phyloP scores from a whole-genome alignment of 768 basidiomycete species.

The Lactifluus echinatus region DNA sequence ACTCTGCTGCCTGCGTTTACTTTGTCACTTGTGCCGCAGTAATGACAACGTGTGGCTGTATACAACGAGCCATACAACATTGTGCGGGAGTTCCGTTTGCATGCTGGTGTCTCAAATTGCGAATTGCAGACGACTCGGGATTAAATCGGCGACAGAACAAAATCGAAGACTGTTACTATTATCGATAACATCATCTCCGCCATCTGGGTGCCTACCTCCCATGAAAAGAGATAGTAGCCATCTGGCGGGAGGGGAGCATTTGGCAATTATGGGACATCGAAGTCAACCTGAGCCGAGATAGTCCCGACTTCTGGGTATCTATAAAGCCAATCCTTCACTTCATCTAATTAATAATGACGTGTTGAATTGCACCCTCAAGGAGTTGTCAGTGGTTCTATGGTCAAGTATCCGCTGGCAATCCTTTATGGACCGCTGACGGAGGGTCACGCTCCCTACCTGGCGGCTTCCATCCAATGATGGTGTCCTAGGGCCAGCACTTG shows the following conservation, averaged over 20 bases:
- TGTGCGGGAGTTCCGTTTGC: conserved; percentile 37
- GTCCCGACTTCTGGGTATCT: conserved; percentile 74
- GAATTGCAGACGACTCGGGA: conserved; percentile 11
- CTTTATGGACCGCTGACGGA: conserved; percentile 74
- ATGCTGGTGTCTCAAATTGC: conserved; percentile 28
- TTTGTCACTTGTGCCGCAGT: conserved; percentile 29
- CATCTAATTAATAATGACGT: no score
- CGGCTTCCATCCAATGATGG: background rate
- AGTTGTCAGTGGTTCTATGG: conserved; percentile 81
- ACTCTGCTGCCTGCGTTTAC: background rate
- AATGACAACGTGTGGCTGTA: conserved; percentile 48
- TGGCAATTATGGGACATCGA: no score
- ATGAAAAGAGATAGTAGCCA: conserved; percentile 58
- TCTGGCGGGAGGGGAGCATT: conserved; percentile 60
- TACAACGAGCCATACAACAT: conserved; percentile 43
- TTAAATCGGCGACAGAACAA: conserved; percentile 18
- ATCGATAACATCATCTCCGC: conserved; percentile 60
- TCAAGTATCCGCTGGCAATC: conserved; percentile 57
- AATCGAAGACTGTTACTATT: conserved; percentile 51
- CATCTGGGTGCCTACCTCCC: conserved; percentile 57
- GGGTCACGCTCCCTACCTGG: conserved; percentile 30
- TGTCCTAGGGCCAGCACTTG: conserved; percentile 50
- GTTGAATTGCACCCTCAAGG: conserved; percentile 27
- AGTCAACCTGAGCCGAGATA: conserved; percentile 44
- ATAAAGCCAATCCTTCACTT: conserved; percentile 31